phyloP scores from a whole-genome alignment of 2,329 filamentous ascomycete species.

The Stagonosporopsis vannaccii region DNA sequence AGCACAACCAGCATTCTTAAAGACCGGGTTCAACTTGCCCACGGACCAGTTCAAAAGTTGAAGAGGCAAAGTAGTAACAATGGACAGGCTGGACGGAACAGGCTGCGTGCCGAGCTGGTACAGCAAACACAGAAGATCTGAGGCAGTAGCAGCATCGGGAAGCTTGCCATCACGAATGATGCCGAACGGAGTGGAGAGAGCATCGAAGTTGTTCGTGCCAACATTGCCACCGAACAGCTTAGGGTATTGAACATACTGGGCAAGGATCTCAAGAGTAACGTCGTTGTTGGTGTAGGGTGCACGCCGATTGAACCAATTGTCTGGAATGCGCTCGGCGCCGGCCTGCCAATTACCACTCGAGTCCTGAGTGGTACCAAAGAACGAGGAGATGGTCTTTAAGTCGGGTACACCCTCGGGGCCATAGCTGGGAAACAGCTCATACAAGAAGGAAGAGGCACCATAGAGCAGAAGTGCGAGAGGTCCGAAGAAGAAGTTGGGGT shows the following conservation, averaged over 20 bases:
- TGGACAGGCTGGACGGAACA: slow-evolving; percentile 43
- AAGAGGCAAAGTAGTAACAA: slow-evolving; percentile 20
- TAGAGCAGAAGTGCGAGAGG: slow-evolving; percentile 51
- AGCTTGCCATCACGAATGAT: slow-evolving; percentile 52
- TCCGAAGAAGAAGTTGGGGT: slow-evolving; percentile 55
- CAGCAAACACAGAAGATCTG: slow-evolving; percentile 50
- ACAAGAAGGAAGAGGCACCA: slow-evolving; percentile 55
- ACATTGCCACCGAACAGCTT: slow-evolving; percentile 55
- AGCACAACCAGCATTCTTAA: slow-evolving; percentile 52
- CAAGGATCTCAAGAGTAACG: slow-evolving; percentile 51
- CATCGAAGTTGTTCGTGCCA: slow-evolving; percentile 49
- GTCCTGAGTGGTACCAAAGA: slow-evolving; percentile 53
- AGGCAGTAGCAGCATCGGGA: slow-evolving; percentile 28
- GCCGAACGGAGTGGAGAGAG: slow-evolving; percentile 45
- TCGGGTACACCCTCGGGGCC: slow-evolving; percentile 27
- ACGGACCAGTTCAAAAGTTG: slow-evolving; percentile 23
- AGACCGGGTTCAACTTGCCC: slow-evolving; percentile 33
- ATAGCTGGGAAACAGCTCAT: slow-evolving; percentile 52
- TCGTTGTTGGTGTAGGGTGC: slow-evolving; percentile 46
- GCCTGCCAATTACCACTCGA: slow-evolving; percentile 10
- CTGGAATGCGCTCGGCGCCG: slow-evolving; percentile 49
- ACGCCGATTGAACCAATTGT: slow-evolving; percentile 50
- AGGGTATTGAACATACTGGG: slow-evolving; percentile 52
- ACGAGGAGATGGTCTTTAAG: slow-evolving; percentile 29
- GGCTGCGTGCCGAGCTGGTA: slow-evolving; percentile 52